Base-by-base conservation (phyloP, 2,329 filamentous ascomycete species). In the Acrocalymma vagum region DNA sequence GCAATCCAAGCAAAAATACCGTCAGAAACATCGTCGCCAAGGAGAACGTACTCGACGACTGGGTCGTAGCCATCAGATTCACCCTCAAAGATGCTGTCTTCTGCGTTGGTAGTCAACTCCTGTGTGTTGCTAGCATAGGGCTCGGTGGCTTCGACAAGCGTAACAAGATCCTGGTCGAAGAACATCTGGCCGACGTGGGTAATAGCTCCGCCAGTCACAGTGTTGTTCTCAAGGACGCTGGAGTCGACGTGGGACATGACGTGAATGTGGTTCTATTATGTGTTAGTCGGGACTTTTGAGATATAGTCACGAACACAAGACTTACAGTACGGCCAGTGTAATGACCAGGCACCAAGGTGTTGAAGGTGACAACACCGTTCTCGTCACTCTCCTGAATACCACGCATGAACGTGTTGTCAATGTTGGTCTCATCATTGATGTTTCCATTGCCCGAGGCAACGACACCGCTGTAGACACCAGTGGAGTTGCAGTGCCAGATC, bases 131-230 rank as follows among this genome's bases (percentile, higher is more conserved):
- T 70, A 40, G 53, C 58, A 55, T 76, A 75, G 1, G 78, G 77
- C 3, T 62, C 55, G 2, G 65, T 66, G 2, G 61, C 55, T 47
- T 83, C 77, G 29, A 85, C 80, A 17, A 70, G 52, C 16, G 60
- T 50, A 55, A 82, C 77, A 3, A 87, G 76, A 44, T 74, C 71
- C 62, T 85, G 78, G 63, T 87, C 82, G 47, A 83, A 86, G 75
- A 83, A 87, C 30, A 83, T 55, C 61, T 87, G 84, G 13, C 83
- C 83, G 29, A 86, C 75, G 69, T 87, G 82, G 17, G 78, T 75
- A 38, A 80, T 73, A 29, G 65, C 69, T 6, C 72, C 71, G 45
- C 73, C 78, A 18, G 69, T 63, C 45, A 80, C 70, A 32, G 79
- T 79, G 35, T 77, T 78, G 57, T 78, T 82, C 30, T 68, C 45